Conservation (phyloP, 2,329 filamentous ascomycete genomes). For the Ophiostoma himal-ulmi region DNA sequence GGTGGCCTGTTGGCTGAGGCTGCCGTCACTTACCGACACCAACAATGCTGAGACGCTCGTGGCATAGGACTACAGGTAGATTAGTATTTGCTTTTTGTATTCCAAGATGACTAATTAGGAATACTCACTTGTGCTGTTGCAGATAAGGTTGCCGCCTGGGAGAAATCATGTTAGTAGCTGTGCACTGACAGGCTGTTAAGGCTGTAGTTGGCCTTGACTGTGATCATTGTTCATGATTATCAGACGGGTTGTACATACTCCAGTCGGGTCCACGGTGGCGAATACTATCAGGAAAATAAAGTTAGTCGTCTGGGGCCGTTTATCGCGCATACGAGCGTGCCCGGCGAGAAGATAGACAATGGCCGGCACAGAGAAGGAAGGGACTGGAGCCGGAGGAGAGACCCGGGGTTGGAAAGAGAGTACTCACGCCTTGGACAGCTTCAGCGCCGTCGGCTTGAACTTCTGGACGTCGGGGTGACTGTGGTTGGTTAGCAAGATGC, state of each 20-base stretch:
- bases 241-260: conserved; percentile 51
- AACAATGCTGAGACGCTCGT: conserved; percentile 96
- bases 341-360: neutral
- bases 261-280: conserved; percentile 97
- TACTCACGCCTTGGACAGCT: conserved; percentile 87
- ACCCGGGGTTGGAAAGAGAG: neutral
- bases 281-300: conserved; percentile 50
- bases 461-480: conserved; percentile 90
- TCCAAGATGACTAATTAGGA: neutral
- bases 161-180: conserved; percentile 24
- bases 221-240: neutral
- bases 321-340: conserved; percentile 26
- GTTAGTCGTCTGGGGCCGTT: conserved; percentile 23
- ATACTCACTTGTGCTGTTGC: conserved; percentile 79
- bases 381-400: neutral
- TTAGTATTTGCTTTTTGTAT: neutral
- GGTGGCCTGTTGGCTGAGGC: conserved; percentile 17
- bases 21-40: conserved; percentile 67
- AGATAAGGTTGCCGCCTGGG: conserved; percentile 77
- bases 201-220: neutral
- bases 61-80: conserved; percentile 69
- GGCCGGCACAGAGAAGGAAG: conserved; percentile 7
- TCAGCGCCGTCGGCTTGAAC: conserved; percentile 92
- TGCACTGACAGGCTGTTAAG: neutral
- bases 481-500: conserved; percentile 21